A percentile compares a stretch with the other conserved stretches of the same genome.
Conservation (phyloP, 805 yeast genomes). For the Candida verbasci region DNA sequence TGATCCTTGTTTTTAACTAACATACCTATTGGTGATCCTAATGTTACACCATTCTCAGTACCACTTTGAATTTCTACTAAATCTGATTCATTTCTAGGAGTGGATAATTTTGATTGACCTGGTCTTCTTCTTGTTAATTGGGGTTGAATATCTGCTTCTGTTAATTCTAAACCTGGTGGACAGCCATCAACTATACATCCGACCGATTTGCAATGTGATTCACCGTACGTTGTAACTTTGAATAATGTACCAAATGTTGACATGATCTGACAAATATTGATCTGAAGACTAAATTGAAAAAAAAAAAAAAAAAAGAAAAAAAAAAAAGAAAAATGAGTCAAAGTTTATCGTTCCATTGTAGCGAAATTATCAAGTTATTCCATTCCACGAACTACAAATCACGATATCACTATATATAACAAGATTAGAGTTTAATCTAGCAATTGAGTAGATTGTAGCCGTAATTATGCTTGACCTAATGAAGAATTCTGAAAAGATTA, state of each 20-base stretch:
- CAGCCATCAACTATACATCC: slow-evolving; percentile 99
- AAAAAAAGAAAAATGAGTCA: background rate
- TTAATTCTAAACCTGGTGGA: slow-evolving; percentile 87
- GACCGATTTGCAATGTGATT: slow-evolving; percentile 94
- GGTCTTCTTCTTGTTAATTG: slow-evolving; percentile 97
- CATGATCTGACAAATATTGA: slow-evolving; percentile 17
- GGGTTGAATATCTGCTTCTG: slow-evolving; percentile 89
- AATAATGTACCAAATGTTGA: slow-evolving; percentile 40
- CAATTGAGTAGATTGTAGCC: no score
- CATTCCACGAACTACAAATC: no score
- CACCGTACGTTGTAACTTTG: slow-evolving; percentile 93
- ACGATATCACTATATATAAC: no score
- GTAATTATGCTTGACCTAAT: no score
- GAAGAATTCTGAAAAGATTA: no score
- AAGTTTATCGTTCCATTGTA: background rate
- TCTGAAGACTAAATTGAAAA: background rate
- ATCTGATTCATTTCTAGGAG: slow-evolving; percentile 96
- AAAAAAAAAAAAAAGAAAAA: background rate
- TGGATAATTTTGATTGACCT: slow-evolving; percentile 87
- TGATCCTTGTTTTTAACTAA: slow-evolving; percentile 91
- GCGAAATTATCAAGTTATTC: no score
- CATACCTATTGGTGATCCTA: slow-evolving; percentile 97
- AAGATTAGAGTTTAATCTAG: no score
- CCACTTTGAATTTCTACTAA: slow-evolving; percentile 91
- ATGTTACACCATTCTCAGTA: slow-evolving; percentile 81